Conservation (phyloP, 2,329 filamentous ascomycete species). For the Penicillium fuscoglaucum region DNA sequence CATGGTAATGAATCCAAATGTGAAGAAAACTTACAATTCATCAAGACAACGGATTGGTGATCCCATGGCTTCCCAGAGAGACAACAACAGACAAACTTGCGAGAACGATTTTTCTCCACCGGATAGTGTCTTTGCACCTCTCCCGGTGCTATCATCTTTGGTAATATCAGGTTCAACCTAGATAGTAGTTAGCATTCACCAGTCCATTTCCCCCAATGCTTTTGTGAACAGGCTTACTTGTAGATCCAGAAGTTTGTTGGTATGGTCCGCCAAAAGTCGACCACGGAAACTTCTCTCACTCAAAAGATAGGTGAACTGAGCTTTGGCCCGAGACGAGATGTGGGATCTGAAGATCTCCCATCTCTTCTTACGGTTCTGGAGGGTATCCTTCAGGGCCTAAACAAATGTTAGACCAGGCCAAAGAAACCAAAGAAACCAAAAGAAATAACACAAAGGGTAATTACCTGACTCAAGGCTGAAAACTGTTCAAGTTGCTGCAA, state of each 20-base stretch:
- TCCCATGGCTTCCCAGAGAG: constrained; percentile 98
- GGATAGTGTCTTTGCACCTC: constrained; percentile 87
- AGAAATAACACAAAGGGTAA: not conserved
- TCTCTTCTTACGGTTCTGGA: constrained; percentile 68
- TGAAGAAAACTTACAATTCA: constrained; percentile 66
- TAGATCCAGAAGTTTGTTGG: constrained; percentile 71
- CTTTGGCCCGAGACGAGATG: constrained; percentile 82
- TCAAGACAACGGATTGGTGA: constrained; percentile 92
- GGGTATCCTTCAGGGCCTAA: constrained; percentile 58
- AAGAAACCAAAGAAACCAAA: constrained; percentile 13
- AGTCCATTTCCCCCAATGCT: not conserved
- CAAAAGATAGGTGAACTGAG: constrained; percentile 84
- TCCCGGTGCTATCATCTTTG: constrained; percentile 66
- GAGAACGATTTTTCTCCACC: constrained; percentile 98
- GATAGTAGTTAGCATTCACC: constrained; percentile 11
- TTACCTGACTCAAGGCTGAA: constrained; percentile 42
- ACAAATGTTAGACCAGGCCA: constrained; percentile 12
- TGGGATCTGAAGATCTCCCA: constrained; percentile 80
- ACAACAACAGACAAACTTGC: constrained; percentile 87
- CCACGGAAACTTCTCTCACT: constrained; percentile 88
- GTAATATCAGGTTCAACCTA: constrained; percentile 68
- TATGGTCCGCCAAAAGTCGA: constrained; percentile 75
- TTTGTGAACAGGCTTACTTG: constrained; percentile 54
- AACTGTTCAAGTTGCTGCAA: constrained; percentile 41
- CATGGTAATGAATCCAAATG: not conserved